phyloP scores from a whole-genome alignment of 169 alveolate species.

The Cryptosporidium andersoni region DNA sequence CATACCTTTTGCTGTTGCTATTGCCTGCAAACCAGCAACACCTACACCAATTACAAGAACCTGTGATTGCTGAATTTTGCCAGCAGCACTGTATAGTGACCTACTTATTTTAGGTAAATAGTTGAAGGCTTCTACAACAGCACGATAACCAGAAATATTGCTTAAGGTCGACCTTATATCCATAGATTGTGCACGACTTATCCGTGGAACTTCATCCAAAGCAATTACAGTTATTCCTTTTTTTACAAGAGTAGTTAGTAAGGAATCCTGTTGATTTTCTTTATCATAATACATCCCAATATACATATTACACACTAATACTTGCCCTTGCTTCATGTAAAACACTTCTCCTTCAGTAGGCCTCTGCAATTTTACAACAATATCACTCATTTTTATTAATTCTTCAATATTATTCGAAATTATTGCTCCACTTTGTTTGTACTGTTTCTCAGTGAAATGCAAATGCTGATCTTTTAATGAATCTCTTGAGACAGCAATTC shows the following conservation, averaged over 20 bases:
- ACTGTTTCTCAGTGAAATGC: slow-evolving; percentile 26
- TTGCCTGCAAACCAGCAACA: slow-evolving; percentile 84
- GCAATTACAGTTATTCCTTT: slow-evolving; percentile 76
- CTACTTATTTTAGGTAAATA: slow-evolving; percentile 76
- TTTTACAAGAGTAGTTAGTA: slow-evolving; percentile 24
- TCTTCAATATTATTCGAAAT: slow-evolving; percentile 70
- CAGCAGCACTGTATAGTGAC: slow-evolving; percentile 81
- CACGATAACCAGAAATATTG: slow-evolving; percentile 80
- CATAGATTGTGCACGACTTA: slow-evolving; percentile 78
- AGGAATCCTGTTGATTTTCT: slow-evolving; percentile 70
- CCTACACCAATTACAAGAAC: slow-evolving; percentile 82
- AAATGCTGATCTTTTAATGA: not conserved
- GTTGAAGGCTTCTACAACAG: slow-evolving; percentile 79
- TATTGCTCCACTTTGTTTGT: slow-evolving; percentile 74
- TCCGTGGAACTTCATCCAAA: slow-evolving; percentile 81
- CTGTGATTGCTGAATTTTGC: slow-evolving; percentile 78
- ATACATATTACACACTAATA: slow-evolving; percentile 81
- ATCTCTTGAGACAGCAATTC: slow-evolving; percentile 20
- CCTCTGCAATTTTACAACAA: slow-evolving; percentile 80
- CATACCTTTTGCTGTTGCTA: slow-evolving; percentile 79
- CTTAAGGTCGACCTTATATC: slow-evolving; percentile 80
- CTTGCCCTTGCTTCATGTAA: slow-evolving; percentile 79
- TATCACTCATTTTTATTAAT: slow-evolving; percentile 76
- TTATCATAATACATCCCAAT: slow-evolving; percentile 76
- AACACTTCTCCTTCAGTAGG: slow-evolving; percentile 77